These are phyloP conservation scores for Rhododendron henanense DNA, from an alignment of 148 eudicot species.

Conservation along the genomic window DNA sequence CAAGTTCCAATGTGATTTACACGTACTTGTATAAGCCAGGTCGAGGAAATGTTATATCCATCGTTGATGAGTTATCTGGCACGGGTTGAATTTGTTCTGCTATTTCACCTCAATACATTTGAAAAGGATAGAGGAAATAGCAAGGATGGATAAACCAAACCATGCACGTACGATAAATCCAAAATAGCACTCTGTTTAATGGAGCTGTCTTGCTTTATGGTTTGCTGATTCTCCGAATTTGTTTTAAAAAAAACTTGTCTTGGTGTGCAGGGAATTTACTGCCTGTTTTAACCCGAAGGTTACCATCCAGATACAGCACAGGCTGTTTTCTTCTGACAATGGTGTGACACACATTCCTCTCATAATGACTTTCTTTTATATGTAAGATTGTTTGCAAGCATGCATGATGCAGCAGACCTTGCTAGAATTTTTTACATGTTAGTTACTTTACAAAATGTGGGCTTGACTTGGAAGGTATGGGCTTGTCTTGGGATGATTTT, in stretches of 20 bases:
- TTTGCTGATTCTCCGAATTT: constrained; percentile 3
- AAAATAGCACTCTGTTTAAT: neutral
- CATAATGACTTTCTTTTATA: neutral
- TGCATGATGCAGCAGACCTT: neutral
- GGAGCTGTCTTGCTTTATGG: constrained; percentile 1
- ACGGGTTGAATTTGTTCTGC: neutral
- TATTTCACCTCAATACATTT: neutral
- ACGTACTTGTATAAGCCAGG: neutral
- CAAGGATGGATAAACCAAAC: neutral
- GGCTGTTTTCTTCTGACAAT: constrained; percentile 62
- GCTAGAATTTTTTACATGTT: neutral
- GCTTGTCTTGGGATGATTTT: constrained; percentile 5
- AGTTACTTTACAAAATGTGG: constrained; percentile 23
- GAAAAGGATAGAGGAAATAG: neutral
- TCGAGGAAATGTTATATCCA: neutral
- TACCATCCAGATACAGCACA: constrained; percentile 24
- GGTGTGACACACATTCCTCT: constrained; percentile 28
- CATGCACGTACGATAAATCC: neutral
- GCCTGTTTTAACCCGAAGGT: constrained; percentile 29
- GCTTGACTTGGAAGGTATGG: constrained; percentile 27
- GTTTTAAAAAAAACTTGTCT: constrained; percentile 4
- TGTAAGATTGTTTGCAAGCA: constrained; percentile 5
- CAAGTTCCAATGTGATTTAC: neutral
- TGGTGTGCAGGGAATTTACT: constrained; percentile 41
- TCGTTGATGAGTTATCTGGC: neutral